Percentiles rank a stretch among this genome's conserved stretches.
These are phyloP conservation scores for Arabidopsis lyrata DNA, from an alignment of 441 rosid species.

Conservation along the genomic window DNA sequence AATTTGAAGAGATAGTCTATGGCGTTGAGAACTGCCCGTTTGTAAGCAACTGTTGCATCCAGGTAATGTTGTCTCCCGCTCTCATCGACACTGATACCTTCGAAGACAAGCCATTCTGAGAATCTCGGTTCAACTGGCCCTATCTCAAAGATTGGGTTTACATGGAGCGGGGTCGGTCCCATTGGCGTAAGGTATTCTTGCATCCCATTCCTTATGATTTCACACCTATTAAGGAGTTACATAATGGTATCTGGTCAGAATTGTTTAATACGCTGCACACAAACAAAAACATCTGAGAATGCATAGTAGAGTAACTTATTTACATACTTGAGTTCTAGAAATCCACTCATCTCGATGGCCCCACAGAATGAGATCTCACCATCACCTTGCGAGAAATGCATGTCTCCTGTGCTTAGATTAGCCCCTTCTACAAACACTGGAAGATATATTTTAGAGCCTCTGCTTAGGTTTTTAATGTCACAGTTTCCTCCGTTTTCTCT, in stretches of 20 bases:
- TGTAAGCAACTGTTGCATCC: constrained; percentile 88
- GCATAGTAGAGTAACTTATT: not conserved
- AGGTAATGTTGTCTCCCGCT: constrained; percentile 86
- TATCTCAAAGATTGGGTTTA: constrained; percentile 89
- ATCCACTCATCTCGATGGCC: constrained; percentile 98
- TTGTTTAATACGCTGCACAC: not conserved
- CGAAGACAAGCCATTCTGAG: constrained; percentile 94
- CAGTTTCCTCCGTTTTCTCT: constrained; percentile 98
- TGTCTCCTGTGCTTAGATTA: constrained; percentile 88
- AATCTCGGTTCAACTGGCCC: constrained; percentile 96
- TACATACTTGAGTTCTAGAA: constrained; percentile 82
- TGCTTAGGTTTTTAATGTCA: constrained; percentile 88
- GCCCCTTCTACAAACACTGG: constrained; percentile 93
- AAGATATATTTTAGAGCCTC: constrained; percentile 87
- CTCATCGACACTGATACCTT: constrained; percentile 94
- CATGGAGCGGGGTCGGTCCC: constrained; percentile 94
- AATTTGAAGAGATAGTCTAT: constrained; percentile 88
- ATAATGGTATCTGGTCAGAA: not conserved
- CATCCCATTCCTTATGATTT: constrained; percentile 86
- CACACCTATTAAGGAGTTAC: constrained; percentile 57
- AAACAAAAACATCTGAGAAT: not conserved
- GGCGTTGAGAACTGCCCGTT: constrained; percentile 90
- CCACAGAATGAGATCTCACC: constrained; percentile 96
- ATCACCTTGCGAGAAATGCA: constrained; percentile 98
- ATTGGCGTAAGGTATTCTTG: constrained; percentile 95